Base-by-base conservation (phyloP, 371 early-diverging fungal genomes). In the Funneliformis caledonium region DNA sequence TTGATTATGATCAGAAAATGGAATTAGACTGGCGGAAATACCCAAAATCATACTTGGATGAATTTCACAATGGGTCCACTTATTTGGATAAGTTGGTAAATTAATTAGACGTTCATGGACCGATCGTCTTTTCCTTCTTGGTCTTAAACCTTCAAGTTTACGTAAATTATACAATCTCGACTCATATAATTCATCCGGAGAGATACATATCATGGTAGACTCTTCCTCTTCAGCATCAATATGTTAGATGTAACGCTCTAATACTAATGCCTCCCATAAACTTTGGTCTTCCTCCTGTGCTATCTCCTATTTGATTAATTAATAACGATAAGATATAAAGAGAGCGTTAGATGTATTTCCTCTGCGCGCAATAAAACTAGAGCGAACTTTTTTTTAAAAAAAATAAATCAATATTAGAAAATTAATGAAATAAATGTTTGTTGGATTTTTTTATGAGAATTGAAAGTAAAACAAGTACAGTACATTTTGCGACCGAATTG, bases 1-100 rank as follows among this genome's bases (percentile, higher is more conserved):
- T 84, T 96, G 97, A 86, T 97, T 97, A 86, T 97, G 97, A 83
- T 97, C 96, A 14, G 97, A 96, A 88, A 96, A 97, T 14, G 97
- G 97, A 84, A 96, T 95, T 67, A 95, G 91, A 60, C 93, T 92
- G 26, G 97, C 97, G 82, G 94, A 95, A 80, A 95, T 91, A 9
- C 97, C 97, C 37, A 97, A 86, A 74, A 97, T 96, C 91, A 95
- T 93, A 75, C 91, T 89, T 10, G 97, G 97, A 83, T 97, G 96
- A 82, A 97, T 97, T 85, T 97, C 97, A 85, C 94, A 94, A 86
- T 97, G 97, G 37, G 96, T 96, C 85, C 90, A 94, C 62, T 43
- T 69, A 69, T 43, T 69, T 14, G 42, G 26, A 43, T 43, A 69
- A 22, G 22, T 64, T 26, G 64, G 64, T 64, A 64, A 64, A 64